Percentiles rank a stretch among this genome's conserved stretches.
phyloP scores from a whole-genome alignment of 305 asterid species.

The Fraxinus paxiana region DNA sequence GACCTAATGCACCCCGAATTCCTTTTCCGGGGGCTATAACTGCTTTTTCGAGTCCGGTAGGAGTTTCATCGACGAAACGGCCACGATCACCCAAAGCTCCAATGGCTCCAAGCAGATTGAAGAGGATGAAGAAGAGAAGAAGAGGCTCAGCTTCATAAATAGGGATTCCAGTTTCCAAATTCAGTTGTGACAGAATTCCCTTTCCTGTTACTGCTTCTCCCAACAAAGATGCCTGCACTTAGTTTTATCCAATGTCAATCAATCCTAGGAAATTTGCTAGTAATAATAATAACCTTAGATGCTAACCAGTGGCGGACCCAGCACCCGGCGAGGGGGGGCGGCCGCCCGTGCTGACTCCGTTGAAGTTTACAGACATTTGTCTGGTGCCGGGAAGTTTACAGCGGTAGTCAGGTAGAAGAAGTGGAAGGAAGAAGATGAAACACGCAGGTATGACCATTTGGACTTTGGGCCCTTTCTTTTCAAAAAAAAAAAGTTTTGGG shows the following conservation, averaged over 20 bases:
- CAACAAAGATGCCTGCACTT: conserved; percentile 66
- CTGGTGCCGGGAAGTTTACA: too few species aligned
- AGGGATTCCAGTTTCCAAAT: conserved; percentile 82
- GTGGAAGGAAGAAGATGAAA: too few species aligned
- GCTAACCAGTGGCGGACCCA: too few species aligned
- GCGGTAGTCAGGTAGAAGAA: too few species aligned
- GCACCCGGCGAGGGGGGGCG: too few species aligned
- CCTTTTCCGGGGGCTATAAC: conserved; percentile 72
- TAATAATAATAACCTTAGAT: not conserved
- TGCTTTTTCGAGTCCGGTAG: conserved; percentile 61
- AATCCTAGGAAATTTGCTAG: not conserved
- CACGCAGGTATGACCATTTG: too few species aligned
- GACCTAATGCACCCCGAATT: conserved; percentile 56
- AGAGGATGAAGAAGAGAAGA: conserved; percentile 67
- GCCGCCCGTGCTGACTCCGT: too few species aligned
- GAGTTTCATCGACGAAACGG: conserved; percentile 57
- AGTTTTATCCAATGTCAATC: not conserved
- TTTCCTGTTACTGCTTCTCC: conserved; percentile 91
- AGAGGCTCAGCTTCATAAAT: conserved; percentile 78
- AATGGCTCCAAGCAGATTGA: conserved; percentile 79
- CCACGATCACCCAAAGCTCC: conserved; percentile 95
- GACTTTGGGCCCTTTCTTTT: too few species aligned
- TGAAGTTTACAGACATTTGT: too few species aligned
- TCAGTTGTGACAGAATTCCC: conserved; percentile 67
- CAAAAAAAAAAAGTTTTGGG: too few species aligned